Evolutionary conservation across 192 early-diverging fungal species (phyloP).

Genomic region (Dispira simplex): DNA sequence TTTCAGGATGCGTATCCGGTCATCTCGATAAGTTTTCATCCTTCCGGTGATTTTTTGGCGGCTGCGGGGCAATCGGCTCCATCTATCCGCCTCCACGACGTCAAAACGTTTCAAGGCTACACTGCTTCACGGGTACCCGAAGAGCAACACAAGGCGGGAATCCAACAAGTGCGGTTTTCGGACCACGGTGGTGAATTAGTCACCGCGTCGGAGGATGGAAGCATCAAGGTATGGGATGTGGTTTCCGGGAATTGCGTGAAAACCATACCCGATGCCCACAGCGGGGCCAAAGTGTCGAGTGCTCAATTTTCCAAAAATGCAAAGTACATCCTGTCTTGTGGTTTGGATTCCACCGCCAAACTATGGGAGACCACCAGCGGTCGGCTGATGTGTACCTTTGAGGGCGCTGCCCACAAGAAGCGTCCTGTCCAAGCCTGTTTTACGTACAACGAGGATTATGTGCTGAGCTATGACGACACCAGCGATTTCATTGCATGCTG

Average conservation of each 20-base stretch:
- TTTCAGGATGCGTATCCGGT: slow-evolving; percentile 67
- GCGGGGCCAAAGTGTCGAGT: slow-evolving; percentile 51
- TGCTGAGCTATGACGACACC: slow-evolving; percentile 50
- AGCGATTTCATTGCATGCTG: slow-evolving; percentile 45
- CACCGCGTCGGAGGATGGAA: slow-evolving; percentile 64
- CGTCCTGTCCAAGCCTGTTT: slow-evolving; percentile 27
- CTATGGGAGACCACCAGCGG: slow-evolving; percentile 78
- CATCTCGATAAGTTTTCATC: slow-evolving; percentile 79
- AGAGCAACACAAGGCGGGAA: slow-evolving; percentile 20
- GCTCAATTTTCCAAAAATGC: slow-evolving; percentile 59
- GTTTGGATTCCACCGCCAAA: slow-evolving; percentile 52
- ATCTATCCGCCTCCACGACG: slow-evolving; percentile 71
- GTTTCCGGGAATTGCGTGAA: slow-evolving; percentile 56
- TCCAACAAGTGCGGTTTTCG: slow-evolving; percentile 56
- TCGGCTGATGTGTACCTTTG: slow-evolving; percentile 49
- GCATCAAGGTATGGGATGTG: slow-evolving; percentile 76
- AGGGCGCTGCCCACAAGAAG: slow-evolving; percentile 33
- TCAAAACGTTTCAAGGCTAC: slow-evolving; percentile 72
- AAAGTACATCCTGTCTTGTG: slow-evolving; percentile 62
- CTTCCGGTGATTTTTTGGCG: slow-evolving; percentile 75
- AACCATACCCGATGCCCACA: slow-evolving; percentile 65
- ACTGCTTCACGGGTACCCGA: slow-evolving; percentile 33
- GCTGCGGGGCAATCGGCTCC: slow-evolving; percentile 57
- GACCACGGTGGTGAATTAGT: slow-evolving; percentile 54
- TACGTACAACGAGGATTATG: slow-evolving; percentile 52